These are phyloP conservation scores for Colletotrichum nymphaeae DNA, from an alignment of 2,329 filamentous ascomycete genomes.

Conservation along the genomic window DNA sequence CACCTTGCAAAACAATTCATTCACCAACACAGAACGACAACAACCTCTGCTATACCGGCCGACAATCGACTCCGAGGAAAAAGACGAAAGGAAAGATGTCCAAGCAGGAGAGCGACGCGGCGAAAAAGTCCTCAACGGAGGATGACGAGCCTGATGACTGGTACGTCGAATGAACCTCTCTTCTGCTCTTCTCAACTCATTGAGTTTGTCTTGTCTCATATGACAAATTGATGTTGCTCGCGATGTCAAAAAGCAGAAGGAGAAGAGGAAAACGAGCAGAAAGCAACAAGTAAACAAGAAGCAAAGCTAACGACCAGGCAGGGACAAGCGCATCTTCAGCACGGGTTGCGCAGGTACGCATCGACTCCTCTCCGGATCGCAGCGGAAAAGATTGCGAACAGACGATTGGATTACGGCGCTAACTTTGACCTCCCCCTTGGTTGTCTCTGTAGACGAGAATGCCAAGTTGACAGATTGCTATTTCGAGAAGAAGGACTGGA, in stretches of 20 bases:
- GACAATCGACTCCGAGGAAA: neutral
- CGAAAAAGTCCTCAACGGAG: constrained; percentile 54
- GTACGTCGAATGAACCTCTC: constrained; percentile 61
- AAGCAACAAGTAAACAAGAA: neutral
- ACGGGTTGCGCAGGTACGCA: constrained; percentile 87
- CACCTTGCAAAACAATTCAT: constrained; percentile 3
- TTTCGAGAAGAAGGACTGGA: constrained; percentile 96
- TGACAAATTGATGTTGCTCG: neutral
- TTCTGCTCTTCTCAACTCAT: neutral
- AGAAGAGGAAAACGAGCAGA: neutral
- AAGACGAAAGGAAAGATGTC: constrained; percentile 54
- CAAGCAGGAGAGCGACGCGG: constrained; percentile 61
- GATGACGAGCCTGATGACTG: constrained; percentile 97
- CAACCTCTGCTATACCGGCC: neutral
- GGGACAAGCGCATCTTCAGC: constrained; percentile 98
- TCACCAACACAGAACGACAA: neutral
- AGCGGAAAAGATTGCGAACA: neutral
- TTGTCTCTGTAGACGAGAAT: constrained; percentile 77
- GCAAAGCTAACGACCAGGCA: constrained; percentile 50
- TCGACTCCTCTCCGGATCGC: neutral
- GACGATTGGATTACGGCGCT: neutral
- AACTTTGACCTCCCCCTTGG: constrained; percentile 7
- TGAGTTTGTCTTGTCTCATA: neutral
- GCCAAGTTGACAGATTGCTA: constrained; percentile 94
- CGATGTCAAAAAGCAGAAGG: neutral